Conservation (phyloP, 257 asterid species). For the Coffea canephora region DNA sequence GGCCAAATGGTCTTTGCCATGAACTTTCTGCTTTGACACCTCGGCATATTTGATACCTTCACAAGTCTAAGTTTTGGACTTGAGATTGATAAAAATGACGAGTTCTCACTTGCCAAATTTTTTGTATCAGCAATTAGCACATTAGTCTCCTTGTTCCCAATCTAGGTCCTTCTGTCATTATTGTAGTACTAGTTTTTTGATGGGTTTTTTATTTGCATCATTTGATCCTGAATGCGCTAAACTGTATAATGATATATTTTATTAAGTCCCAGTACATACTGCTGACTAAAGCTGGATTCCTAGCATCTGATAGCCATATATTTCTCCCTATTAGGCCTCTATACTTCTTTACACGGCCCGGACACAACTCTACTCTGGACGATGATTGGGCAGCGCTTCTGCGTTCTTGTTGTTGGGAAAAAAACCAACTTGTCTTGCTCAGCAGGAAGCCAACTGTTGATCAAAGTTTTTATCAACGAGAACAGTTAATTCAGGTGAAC, state of each 20-base stretch:
- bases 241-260: slow-evolving; percentile 15
- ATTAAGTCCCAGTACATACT: slow-evolving; percentile 13
- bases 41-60: neutral
- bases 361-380: slow-evolving; percentile 42
- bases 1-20: neutral
- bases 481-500: neutral
- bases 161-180: neutral
- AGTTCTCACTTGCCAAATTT: neutral
- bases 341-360: slow-evolving; percentile 22
- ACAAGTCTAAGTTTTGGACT: neutral
- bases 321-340: slow-evolving; percentile 16
- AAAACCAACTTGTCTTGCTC: slow-evolving; percentile 82
- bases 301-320: slow-evolving; percentile 5
- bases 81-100: neutral
- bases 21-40: neutral
- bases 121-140: neutral
- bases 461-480: slow-evolving; percentile 4
- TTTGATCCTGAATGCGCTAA: slow-evolving; percentile 4
- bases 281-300: slow-evolving; percentile 17
- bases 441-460: slow-evolving; percentile 73
- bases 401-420: slow-evolving; percentile 89
- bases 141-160: neutral
- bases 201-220: neutral
- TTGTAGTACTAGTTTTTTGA: neutral
- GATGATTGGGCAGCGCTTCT: slow-evolving; percentile 71